Evolutionary conservation across 192 early-diverging fungal species (phyloP), one percentile per base, ranked within the genome.

Genomic region (Rhizophagus sp.): DNA sequence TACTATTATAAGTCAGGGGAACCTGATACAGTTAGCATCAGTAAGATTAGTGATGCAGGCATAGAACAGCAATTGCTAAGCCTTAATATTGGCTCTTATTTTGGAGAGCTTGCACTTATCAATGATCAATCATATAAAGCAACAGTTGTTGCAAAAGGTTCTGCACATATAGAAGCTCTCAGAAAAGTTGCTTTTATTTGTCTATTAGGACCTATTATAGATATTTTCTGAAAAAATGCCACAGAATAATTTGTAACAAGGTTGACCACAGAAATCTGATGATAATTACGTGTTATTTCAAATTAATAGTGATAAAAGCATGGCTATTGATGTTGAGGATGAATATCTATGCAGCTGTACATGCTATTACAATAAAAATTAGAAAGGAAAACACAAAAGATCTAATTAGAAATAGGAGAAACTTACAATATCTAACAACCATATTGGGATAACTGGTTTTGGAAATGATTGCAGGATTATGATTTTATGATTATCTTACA

Each of bases 21-120:
- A 71, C 81, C 84, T 50, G 93, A 91, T 2, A 86, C 90, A 69
- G 91, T 88, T 3, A 36, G 70, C 25, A 89, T 93, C n/a, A 82
- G 83, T 50, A 88, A 85, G 50, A 81, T 80, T 22, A 87, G 84
- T 68, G 87, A 88, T 49, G 87, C 84, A 70, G 88, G 88, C 13
- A 84, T 86, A 63, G 88, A 91, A 81, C 83, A 88, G 57, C 30
- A 70, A 74, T 75, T 84, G 15, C 81, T 69, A 27, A 19, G 49
- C 22, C 73, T 92, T 80, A 80, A 82, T 63, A 87, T 84, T 79
- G 91, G 92, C 8, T 85, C 88, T 66, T 93, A 93, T 82, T 93
- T 93, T 86, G 92, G 92, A 85, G 92, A 93, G 82, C 86, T 92
- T 12, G 92, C 92, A 30, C 82, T 93, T 13, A 65, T 93, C 36